Evolutionary conservation across 139 green algal species (phyloP).

Genomic region (Chara braunii): DNA sequence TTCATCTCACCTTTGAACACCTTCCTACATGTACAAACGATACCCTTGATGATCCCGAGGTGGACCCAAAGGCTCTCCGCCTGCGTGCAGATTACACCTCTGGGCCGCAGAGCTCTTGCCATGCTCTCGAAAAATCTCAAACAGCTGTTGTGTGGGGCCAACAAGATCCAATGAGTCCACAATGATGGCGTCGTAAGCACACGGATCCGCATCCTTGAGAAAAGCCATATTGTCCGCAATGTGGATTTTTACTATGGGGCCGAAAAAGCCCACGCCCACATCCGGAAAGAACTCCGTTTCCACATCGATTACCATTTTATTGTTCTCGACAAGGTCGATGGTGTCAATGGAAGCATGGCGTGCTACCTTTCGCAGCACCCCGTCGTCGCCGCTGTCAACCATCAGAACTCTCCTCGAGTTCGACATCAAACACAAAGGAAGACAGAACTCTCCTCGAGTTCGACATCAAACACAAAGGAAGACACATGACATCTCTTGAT

Average conservation of each 20-base stretch:
- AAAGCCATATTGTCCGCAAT: conserved; percentile 76
- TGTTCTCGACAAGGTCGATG: conserved; percentile 95
- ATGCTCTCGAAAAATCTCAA: conserved; percentile 85
- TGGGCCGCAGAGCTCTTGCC: conserved; percentile 77
- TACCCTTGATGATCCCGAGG: conserved; percentile 84
- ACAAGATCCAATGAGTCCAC: conserved; percentile 96
- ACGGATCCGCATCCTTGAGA: conserved; percentile 61
- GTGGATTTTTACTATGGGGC: too few species aligned
- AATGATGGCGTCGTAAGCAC: conserved; percentile 91
- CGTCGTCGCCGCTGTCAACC: conserved; percentile 93
- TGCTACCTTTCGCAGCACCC: conserved; percentile 86
- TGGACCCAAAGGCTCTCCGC: conserved; percentile 91
- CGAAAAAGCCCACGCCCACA: too few species aligned
- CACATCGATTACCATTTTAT: conserved; percentile 57
- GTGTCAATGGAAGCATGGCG: conserved; percentile 66
- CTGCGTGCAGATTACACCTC: conserved; percentile 90
- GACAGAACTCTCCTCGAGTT: too few species aligned
- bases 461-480: conserved; percentile 78
- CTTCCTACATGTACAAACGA: conserved; percentile 74
- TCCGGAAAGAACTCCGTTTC: too few species aligned
- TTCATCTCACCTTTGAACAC: conserved; percentile 79
- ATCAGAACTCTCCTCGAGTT: conserved; percentile 84
- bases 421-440: too few species aligned
- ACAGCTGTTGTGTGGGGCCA: conserved; percentile 40
- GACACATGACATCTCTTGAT: conserved; percentile 97